Percentiles rank a stretch among this genome's conserved stretches.
Conservation (phyloP, 306 rosid species). For the Fragaria iinumae region DNA sequence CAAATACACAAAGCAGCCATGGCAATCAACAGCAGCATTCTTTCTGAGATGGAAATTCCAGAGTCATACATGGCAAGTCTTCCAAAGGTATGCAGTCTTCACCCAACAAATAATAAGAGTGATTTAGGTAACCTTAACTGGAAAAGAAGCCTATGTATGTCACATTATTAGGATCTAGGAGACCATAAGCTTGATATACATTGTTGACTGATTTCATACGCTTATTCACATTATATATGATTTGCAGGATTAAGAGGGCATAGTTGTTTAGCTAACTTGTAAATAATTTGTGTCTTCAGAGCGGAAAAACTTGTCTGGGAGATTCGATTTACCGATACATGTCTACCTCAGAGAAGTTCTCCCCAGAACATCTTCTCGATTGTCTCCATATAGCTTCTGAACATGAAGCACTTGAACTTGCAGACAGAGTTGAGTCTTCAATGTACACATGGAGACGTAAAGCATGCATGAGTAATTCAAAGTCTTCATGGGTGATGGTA, state of each 20-base stretch:
- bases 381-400: conserved; percentile 68
- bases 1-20: conserved; percentile 96
- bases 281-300: conserved; percentile 37
- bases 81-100: conserved; percentile 67
- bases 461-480: conserved; percentile 77
- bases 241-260: not conserved
- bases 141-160: not conserved
- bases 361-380: conserved; percentile 62
- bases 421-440: conserved; percentile 82
- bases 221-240: not conserved
- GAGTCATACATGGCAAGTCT: conserved; percentile 69
- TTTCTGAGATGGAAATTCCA: conserved; percentile 93
- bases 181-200: not conserved
- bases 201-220: not conserved
- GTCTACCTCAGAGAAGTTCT: conserved; percentile 61
- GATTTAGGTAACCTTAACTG: not conserved
- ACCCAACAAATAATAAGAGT: not conserved
- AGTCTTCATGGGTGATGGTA: conserved; percentile 83
- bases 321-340: conserved; percentile 70
- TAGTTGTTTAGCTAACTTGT: not conserved
- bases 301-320: conserved; percentile 81
- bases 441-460: conserved; percentile 98
- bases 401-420: conserved; percentile 89
- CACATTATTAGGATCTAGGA: too few species aligned
- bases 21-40: conserved; percentile 87